Conservation (phyloP, 306 rosid genomes). For the Quercus bicolor region DNA sequence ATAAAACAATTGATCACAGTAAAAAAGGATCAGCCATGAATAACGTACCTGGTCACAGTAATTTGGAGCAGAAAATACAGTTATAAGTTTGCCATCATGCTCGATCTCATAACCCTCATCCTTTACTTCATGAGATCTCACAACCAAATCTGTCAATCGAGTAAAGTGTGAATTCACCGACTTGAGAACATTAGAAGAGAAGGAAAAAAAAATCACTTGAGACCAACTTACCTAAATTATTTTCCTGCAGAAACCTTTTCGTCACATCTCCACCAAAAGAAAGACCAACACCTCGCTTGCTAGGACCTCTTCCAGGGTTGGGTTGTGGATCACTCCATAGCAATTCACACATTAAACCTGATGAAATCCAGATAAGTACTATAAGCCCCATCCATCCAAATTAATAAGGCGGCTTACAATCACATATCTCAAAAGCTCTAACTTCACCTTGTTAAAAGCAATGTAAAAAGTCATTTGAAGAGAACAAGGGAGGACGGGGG, state of each 20-base stretch:
- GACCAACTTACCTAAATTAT: constrained; percentile 63
- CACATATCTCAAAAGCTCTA: neutral
- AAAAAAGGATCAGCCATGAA: neutral
- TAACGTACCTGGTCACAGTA: constrained; percentile 94
- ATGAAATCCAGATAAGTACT: constrained; percentile 13
- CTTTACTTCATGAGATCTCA: constrained; percentile 99
- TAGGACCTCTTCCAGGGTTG: constrained; percentile 90
- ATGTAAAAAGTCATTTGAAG: constrained; percentile 7
- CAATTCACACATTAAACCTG: constrained; percentile 97
- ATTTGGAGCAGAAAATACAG: constrained; percentile 99
- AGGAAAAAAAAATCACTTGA: neutral
- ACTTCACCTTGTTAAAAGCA: constrained; percentile 9
- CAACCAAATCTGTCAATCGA: constrained; percentile 72
- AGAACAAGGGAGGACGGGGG: neutral
- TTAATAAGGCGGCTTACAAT: neutral
- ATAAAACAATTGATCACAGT: neutral
- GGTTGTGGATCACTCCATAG: constrained; percentile 99
- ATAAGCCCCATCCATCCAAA: constrained; percentile 4
- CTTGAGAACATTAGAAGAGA: neutral
- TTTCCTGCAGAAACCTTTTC: constrained; percentile 79
- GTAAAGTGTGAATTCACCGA: constrained; percentile 18
- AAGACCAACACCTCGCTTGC: constrained; percentile 99
- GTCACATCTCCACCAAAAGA: constrained; percentile 92
- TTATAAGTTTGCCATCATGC: constrained; percentile 95
- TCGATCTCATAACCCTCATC: constrained; percentile 98